These are phyloP conservation scores for Trypanosoma mega DNA, from an alignment of 208 protist species.

Conservation along the genomic window DNA sequence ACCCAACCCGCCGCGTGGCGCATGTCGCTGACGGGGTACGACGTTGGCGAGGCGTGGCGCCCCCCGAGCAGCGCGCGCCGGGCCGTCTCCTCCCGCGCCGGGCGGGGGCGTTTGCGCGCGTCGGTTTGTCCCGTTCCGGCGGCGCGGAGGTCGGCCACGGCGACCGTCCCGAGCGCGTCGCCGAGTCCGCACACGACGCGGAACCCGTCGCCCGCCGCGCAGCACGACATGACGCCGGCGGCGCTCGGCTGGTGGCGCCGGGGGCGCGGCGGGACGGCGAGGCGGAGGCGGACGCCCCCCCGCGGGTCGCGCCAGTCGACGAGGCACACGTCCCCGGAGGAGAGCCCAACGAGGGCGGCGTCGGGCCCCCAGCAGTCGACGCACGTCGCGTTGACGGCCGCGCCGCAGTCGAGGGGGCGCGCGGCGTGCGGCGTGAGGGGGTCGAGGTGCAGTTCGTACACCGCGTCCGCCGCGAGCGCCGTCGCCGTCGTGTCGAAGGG, in stretches of 20 bases:
- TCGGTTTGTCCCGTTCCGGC: conserved; percentile 8
- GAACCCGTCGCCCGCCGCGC: conserved; percentile 45
- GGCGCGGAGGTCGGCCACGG: conserved; percentile 57
- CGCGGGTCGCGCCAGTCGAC: conserved; percentile 57
- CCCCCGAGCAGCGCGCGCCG: conserved; percentile 17
- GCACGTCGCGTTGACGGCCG: conserved; percentile 42
- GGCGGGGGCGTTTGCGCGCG: conserved; percentile 6
- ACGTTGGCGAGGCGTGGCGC: conserved; percentile 30
- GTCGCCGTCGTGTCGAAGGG: conserved; percentile 10
- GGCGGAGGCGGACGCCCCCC: conserved; percentile 16
- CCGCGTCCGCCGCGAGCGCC: conserved; percentile 6
- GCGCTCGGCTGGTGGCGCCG: not conserved
- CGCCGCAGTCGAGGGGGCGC: not conserved
- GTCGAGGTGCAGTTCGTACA: conserved; percentile 25
- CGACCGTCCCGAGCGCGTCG: conserved; percentile 49
- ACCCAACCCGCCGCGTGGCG: conserved; percentile 33
- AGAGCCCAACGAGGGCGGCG: conserved; percentile 58
- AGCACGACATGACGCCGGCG: conserved; percentile 66
- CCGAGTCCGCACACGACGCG: conserved; percentile 68
- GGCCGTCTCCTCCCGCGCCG: not conserved
- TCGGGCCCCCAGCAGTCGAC: conserved; percentile 55
- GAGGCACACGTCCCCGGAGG: conserved; percentile 51
- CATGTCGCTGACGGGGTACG: conserved; percentile 46
- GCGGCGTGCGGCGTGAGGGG: not conserved
- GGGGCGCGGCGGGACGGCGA: conserved; percentile 2